phyloP scores from a whole-genome alignment of 169 alveolate genomes.

The Plasmodium knowlesi region DNA sequence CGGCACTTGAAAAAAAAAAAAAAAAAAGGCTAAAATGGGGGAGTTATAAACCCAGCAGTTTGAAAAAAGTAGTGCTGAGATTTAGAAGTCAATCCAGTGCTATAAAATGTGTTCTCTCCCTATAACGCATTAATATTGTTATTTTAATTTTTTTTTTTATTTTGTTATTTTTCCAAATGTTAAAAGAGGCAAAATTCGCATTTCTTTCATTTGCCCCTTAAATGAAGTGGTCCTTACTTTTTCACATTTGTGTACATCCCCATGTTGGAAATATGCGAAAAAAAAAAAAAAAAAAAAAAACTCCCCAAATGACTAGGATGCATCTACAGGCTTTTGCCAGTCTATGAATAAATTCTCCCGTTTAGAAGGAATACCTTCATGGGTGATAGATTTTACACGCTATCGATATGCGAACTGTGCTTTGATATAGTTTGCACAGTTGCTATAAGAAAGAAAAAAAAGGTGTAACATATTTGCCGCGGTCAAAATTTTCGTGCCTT shows the following conservation, averaged over 20 bases:
- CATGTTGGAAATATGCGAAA: not conserved
- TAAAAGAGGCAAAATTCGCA: not conserved
- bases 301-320: not conserved
- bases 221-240: not conserved
- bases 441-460: not conserved
- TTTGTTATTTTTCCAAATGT: not conserved
- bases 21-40: not conserved
- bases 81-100: not conserved
- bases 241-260: not conserved
- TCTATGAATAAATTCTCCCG: not conserved
- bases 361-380: not conserved
- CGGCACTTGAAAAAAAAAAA: not conserved
- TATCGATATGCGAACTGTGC: not conserved
- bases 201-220: not conserved
- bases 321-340: not conserved
- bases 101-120: not conserved
- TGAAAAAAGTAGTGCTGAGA: not conserved
- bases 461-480: not conserved
- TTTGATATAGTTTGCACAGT: not conserved
- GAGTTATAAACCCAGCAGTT: not conserved
- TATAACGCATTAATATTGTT: not conserved
- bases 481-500: not conserved
- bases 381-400: not conserved
- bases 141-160: not conserved
- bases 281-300: not conserved